Evolutionary conservation across 2,329 filamentous ascomycete genomes (phyloP), one percentile per base, ranked within the genome.

Genomic region (Ascocoryne sarcoides): DNA sequence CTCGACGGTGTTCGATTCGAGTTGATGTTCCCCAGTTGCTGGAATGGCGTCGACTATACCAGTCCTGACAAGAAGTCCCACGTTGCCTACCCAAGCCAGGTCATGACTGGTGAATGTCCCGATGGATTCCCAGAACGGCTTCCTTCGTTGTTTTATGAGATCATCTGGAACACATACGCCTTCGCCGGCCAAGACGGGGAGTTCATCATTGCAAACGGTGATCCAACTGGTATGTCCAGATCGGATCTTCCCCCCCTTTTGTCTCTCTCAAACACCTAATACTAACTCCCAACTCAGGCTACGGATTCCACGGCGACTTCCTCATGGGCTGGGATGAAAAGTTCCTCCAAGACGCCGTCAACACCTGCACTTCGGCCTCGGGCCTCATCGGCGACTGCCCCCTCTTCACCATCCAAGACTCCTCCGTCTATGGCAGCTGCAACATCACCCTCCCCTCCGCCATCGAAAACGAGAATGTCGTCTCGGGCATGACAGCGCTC

Each of bases 11-110:
- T 94, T 33, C 82, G 88, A 34, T 68, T 90, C 32, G 88, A 95
- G 63, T 64, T 93, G 44, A 85, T 86, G 74, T 94, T 95, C 65
- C 85, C 86, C 0, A 87, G 82, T 2, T 95, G 87, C 73, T 93
- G 87, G 82, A 84, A 92, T 54, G 84, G 85, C 37, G 71, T 76
- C 52, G 70, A 81, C 47, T 49, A 66, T 9, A 71, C 75, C 50
- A 66, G 69, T 2, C 15, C 49, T 0, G 67, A 79, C 53, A 72
- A 79, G 62, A 67, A 67, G 47, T 69, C 66, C 21, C 76, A 95
- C 59, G 73, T 95, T 46, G 82, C 82, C 4, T 95, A 88, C 60
- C 86, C 87, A 1, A 72, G 76, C 51, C 67, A 82, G 10, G 81
- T 93, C 53, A 84, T 85, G 65, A 76, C 76, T 48, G 88, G 89